Evolutionary conservation across 495 filamentous ascomycete species (phyloP).

Genomic region (Tetracladium marchalianum): DNA sequence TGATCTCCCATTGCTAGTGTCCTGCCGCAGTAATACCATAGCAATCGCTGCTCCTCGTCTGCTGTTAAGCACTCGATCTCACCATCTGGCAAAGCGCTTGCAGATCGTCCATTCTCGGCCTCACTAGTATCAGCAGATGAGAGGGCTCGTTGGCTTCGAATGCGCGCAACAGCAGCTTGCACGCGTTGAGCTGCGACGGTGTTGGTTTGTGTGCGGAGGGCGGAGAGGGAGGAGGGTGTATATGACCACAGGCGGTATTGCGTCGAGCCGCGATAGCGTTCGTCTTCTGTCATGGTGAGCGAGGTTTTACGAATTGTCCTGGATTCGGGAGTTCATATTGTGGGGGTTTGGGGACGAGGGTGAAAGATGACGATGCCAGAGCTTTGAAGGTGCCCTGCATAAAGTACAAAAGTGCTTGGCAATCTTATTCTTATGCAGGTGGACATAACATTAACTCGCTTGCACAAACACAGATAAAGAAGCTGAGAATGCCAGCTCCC

Average conservation of each 20-base stretch:
- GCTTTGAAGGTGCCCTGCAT: too few species aligned
- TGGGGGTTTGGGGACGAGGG: too few species aligned
- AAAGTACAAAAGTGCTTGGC: too few species aligned
- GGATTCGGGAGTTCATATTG: too few species aligned
- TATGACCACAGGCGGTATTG: conserved; percentile 95
- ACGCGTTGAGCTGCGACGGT: conserved; percentile 61
- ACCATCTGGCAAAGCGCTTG: conserved; percentile 23
- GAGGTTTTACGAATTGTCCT: too few species aligned
- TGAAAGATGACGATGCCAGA: too few species aligned
- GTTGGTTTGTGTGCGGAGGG: conserved; percentile 69
- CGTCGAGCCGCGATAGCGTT: conserved; percentile 80
- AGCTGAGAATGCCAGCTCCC: too few species aligned
- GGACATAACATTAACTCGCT: too few species aligned
- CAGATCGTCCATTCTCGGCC: conserved; percentile 11
- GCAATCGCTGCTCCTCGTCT: conserved; percentile 73
- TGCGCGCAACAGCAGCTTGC: conserved; percentile 45
- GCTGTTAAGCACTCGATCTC: conserved; percentile 66
- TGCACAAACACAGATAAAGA: too few species aligned
- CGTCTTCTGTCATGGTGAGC: conserved; percentile 64
- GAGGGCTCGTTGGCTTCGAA: conserved; percentile 25
- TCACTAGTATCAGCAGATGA: conserved; percentile 27
- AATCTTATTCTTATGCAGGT: too few species aligned
- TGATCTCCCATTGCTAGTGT: conserved; percentile 65
- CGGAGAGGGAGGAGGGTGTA: conserved; percentile 56
- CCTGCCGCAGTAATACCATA: conserved; percentile 69